Evolutionary conservation across 1,284 basidiomycete species (phyloP), one percentile per base, ranked within the genome.

Genomic region (Phlebopus sp.): DNA sequence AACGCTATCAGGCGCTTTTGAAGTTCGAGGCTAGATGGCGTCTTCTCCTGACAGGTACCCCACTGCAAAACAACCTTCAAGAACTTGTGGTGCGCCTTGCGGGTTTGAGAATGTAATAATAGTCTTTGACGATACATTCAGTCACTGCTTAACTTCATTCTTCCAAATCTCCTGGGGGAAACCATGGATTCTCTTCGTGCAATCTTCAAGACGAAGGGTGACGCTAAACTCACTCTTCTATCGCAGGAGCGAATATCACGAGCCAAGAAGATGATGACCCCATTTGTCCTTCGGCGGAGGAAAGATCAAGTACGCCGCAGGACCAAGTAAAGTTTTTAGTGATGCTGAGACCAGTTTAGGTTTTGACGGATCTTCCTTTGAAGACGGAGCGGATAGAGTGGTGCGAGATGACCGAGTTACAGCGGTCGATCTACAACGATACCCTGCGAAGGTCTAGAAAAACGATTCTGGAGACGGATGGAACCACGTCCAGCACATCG

Each of bases 201-300:
- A 11, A 97, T 99, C 57, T 99, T 99, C 82, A 99, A 98, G 69
- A 91, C 92, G 32, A 93, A 92, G 59, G 86, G 90, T 5, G 90
- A 92, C 59, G 86, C 87, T 9, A 90, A 90, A 54, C 83, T 90
- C 42, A 90, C 89, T 36, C 67, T 97, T 36, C 82, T 99, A 13
- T 90, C 94, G 5, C 85, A 91, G 63, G 88, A 94, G 64, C 85
- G 95, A 39, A 90, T 97, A 21, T 90, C 92, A 42, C 75, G 96
- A 48, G 97, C 97, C 5, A 97, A 98, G 72, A 93, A 90, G 66
- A 97, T 99, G 94, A 94, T 99, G 86, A 95, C 92, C 14, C 97
- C 97, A 0, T 99, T 99, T 65, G 95, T 99, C 23, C 78, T 99
- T 17, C 88, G 97, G 18, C 81, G 97, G 41, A 82, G 95, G 55